Conservation (phyloP, 1,284 basidiomycete genomes). For the Pseudomicrostroma phylloplanum region DNA sequence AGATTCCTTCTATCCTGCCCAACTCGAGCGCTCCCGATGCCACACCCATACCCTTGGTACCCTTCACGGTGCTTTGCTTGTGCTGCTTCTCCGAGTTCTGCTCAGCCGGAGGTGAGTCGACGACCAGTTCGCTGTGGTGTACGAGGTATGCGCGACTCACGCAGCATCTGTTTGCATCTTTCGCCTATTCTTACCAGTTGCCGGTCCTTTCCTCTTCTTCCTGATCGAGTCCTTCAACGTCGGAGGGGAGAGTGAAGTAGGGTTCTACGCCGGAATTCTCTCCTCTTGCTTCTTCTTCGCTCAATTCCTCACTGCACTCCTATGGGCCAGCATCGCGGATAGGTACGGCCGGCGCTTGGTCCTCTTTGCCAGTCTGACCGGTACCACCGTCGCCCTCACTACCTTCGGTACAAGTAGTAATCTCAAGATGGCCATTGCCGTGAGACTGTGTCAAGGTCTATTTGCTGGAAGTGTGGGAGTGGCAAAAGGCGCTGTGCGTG, state of each 20-base stretch:
- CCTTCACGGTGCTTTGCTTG: conserved; percentile 46
- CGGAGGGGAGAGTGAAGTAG: conserved; percentile 44
- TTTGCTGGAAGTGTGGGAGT: conserved; percentile 93
- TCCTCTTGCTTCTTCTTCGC: conserved; percentile 52
- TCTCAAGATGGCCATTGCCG: conserved; percentile 65
- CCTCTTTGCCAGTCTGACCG: conserved; percentile 74
- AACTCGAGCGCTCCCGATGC: conserved; percentile 20
- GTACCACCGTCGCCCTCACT: conserved; percentile 69
- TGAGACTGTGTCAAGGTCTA: conserved; percentile 86
- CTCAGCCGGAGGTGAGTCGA: conserved; percentile 61
- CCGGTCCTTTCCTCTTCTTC: conserved; percentile 50
- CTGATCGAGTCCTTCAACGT: conserved; percentile 46
- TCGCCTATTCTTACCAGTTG: conserved; percentile 18
- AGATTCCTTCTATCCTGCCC: conserved; percentile 24
- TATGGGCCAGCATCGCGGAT: conserved; percentile 87
- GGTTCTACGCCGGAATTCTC: conserved; percentile 49
- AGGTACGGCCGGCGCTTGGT: conserved; percentile 81
- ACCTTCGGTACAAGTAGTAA: conserved; percentile 74
- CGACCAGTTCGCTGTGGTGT: conserved; percentile 46
- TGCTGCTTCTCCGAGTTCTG: conserved; percentile 55
- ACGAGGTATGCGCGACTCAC: neutral
- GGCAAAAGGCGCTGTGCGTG: conserved; percentile 72
- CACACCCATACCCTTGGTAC: conserved; percentile 43
- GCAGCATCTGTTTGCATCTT: neutral
- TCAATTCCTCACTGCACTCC: conserved; percentile 73